Evolutionary conservation across 176 grass and related monocot species (phyloP).

Genomic region (Stipa capillata): DNA sequence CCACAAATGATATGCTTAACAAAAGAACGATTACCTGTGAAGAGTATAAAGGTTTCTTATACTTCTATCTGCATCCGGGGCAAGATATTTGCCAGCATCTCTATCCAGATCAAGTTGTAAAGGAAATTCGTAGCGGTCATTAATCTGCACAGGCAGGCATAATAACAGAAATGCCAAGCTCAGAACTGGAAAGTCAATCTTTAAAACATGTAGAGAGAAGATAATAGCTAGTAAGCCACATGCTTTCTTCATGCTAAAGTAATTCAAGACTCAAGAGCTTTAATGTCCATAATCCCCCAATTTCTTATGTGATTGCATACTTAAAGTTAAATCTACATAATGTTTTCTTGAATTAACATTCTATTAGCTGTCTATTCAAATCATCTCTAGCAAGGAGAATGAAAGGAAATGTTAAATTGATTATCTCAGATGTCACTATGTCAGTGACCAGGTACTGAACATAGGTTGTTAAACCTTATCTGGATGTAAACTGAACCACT

Average conservation of each 20-base stretch:
- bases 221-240: not conserved
- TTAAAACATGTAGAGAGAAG: not conserved
- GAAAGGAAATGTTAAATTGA: not conserved
- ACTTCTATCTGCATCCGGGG: conserved; percentile 78
- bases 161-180: not conserved
- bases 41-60: conserved; percentile 86
- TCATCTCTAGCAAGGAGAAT: not conserved
- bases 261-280: not conserved
- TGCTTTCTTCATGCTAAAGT: not conserved
- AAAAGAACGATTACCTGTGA: conserved; percentile 52
- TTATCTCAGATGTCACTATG: not conserved
- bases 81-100: conserved; percentile 87
- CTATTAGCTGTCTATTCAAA: not conserved
- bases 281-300: not conserved
- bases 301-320: not conserved
- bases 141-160: conserved; percentile 53
- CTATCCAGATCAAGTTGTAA: conserved; percentile 85
- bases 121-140: conserved; percentile 91
- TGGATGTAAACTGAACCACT: not conserved
- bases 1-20: not conserved
- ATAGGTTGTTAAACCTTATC: not conserved
- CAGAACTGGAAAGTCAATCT: conserved; percentile 11
- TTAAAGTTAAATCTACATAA: not conserved
- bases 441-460: not conserved
- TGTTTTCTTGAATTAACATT: not conserved